A percentile compares a stretch with the other conserved stretches of the same genome.
Evolutionary conservation across 2,329 filamentous ascomycete species (phyloP).

Genomic region (Colletotrichum simmondsii): DNA sequence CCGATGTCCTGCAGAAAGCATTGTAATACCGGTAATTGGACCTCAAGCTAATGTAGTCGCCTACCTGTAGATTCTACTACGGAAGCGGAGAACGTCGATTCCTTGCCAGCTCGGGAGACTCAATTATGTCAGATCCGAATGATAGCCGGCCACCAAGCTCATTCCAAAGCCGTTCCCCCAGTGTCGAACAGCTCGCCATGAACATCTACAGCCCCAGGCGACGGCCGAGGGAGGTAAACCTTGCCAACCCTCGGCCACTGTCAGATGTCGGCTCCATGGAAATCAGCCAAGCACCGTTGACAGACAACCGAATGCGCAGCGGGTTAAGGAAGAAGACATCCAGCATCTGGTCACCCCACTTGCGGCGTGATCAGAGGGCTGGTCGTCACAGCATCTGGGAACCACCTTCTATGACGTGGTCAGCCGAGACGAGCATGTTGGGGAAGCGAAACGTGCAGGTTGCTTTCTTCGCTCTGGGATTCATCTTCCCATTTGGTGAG

Average conservation of each 20-base stretch:
- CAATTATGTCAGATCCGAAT: constrained; percentile 57
- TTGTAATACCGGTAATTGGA: not conserved
- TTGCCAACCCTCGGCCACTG: constrained; percentile 41
- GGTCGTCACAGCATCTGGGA: constrained; percentile 74
- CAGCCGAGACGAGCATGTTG: constrained; percentile 67
- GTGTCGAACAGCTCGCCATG: constrained; percentile 58
- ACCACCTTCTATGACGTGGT: constrained; percentile 76
- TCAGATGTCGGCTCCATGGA: constrained; percentile 55
- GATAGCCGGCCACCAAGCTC: constrained; percentile 60
- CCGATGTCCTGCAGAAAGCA: not conserved
- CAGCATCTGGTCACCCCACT: constrained; percentile 79
- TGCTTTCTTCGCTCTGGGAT: constrained; percentile 79
- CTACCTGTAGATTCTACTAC: constrained; percentile 71
- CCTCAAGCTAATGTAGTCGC: constrained; percentile 28
- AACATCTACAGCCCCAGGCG: constrained; percentile 58
- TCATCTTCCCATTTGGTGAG: constrained; percentile 79
- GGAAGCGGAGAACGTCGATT: constrained; percentile 70
- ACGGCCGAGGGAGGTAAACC: constrained; percentile 50
- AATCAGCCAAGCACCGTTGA: constrained; percentile 45
- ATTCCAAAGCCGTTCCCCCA: constrained; percentile 59
- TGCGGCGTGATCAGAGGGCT: constrained; percentile 71
- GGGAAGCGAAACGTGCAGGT: constrained; percentile 80
- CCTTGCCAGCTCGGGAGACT: constrained; percentile 59
- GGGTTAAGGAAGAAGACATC: constrained; percentile 61
- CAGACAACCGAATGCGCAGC: constrained; percentile 41